These are phyloP conservation scores for Amborella trichopoda DNA, from an alignment of 164 flowering plant species.

Conservation along the genomic window DNA sequence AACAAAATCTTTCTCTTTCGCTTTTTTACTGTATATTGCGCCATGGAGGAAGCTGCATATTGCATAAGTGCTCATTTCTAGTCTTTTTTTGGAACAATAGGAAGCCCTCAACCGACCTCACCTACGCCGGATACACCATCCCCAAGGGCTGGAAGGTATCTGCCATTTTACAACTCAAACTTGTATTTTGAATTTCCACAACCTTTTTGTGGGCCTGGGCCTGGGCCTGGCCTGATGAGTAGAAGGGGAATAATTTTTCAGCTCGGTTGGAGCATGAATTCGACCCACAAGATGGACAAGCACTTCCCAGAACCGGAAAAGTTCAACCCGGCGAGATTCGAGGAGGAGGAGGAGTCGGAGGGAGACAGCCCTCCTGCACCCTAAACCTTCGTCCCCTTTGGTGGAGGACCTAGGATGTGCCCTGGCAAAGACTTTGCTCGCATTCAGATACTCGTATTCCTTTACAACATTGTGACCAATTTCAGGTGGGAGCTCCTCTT, in stretches of 20 bases:
- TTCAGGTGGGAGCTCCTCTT: conserved; percentile 1
- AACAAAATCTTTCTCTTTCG: too few relatives aligned
- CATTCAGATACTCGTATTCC: conserved; percentile 2
- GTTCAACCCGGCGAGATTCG: conserved; percentile 4
- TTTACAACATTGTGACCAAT: conserved; percentile 3
- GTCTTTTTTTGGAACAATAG: too few relatives aligned
- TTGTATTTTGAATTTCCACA: too few relatives aligned
- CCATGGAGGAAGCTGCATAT: too few relatives aligned
- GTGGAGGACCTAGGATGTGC: conserved; percentile 5
- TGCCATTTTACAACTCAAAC: too few relatives aligned
- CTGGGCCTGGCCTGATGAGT: too few relatives aligned
- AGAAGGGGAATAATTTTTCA: too few relatives aligned
- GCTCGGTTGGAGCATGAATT: not conserved
- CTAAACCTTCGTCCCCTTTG: conserved; percentile 2
- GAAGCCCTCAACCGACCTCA: not conserved
- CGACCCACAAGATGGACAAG: conserved; percentile 2
- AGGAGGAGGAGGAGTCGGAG: too few relatives aligned
- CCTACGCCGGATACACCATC: not conserved
- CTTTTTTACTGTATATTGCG: too few relatives aligned
- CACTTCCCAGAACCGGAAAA: too few relatives aligned
- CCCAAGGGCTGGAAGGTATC: conserved; percentile 7
- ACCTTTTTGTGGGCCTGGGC: too few relatives aligned
- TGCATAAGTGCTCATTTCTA: too few relatives aligned
- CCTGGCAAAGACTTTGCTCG: conserved; percentile 3
- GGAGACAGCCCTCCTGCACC: not conserved